phyloP scores from a whole-genome alignment of 352 stramenopile species.

The Pythium phragmiticola region DNA sequence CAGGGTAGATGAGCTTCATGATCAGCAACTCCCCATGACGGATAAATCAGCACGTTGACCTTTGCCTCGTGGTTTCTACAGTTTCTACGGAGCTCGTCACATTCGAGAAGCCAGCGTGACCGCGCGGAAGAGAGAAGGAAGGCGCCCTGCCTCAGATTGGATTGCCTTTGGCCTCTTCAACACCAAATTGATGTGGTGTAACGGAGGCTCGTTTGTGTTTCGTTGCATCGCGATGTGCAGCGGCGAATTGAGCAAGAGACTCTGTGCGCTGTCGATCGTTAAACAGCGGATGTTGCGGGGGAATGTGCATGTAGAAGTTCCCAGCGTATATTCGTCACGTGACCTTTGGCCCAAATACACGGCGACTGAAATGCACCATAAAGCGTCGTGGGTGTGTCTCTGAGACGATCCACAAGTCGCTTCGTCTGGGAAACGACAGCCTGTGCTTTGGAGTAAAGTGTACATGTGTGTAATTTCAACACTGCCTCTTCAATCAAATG shows the following conservation, averaged over 20 bases:
- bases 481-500: constrained; percentile 9
- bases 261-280: too few species aligned
- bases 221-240: too few species aligned
- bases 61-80: too few species aligned
- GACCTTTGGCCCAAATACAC: not conserved
- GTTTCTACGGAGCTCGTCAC: too few species aligned
- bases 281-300: not conserved
- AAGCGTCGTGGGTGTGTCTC: constrained; percentile 5
- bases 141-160: too few species aligned
- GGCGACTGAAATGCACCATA: constrained; percentile 1
- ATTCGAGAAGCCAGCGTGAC: too few species aligned
- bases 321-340: too few species aligned
- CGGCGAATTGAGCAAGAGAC: too few species aligned
- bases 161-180: too few species aligned
- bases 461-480: not conserved
- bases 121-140: too few species aligned
- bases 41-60: not conserved
- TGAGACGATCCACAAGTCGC: constrained; percentile 16
- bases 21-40: not conserved
- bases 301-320: constrained; percentile 2
- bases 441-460: not conserved
- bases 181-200: too few species aligned
- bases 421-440: not conserved
- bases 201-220: too few species aligned
- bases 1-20: not conserved